These are phyloP conservation scores for Ophiostoma triangulosporum DNA, from an alignment of 2,329 filamentous ascomycete species.

Conservation along the genomic window DNA sequence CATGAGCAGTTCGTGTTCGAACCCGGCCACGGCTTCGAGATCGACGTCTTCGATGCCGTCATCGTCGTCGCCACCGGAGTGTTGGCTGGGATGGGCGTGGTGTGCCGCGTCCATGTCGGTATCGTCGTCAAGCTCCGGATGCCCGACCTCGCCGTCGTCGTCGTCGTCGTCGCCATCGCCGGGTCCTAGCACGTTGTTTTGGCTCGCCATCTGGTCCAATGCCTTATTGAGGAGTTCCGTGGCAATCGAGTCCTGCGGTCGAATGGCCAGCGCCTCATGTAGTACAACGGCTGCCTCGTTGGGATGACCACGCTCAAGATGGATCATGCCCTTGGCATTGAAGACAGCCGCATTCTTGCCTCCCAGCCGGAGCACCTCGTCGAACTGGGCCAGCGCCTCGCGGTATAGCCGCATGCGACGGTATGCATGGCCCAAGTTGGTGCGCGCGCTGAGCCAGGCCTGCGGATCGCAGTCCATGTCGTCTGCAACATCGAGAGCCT, in stretches of 20 bases:
- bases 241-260: slow-evolving; percentile 67
- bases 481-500: slow-evolving; percentile 62
- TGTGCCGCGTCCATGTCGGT: slow-evolving; percentile 18
- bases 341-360: slow-evolving; percentile 70
- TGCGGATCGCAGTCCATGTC: slow-evolving; percentile 71
- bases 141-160: neutral
- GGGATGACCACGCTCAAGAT: slow-evolving; percentile 61
- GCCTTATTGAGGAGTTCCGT: slow-evolving; percentile 66
- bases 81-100: neutral
- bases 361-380: slow-evolving; percentile 72
- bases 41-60: slow-evolving; percentile 10
- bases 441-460: slow-evolving; percentile 71
- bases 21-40: slow-evolving; percentile 23
- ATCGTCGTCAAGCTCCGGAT: slow-evolving; percentile 2
- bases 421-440: slow-evolving; percentile 81
- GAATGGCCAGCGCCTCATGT: slow-evolving; percentile 71
- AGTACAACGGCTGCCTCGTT: slow-evolving; percentile 70
- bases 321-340: slow-evolving; percentile 68
- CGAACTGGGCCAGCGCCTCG: slow-evolving; percentile 66
- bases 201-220: slow-evolving; percentile 43
- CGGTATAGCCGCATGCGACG: slow-evolving; percentile 56
- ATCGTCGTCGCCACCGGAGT: slow-evolving; percentile 9
- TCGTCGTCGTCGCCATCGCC: neutral
- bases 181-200: slow-evolving; percentile 20
- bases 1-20: slow-evolving; percentile 39